phyloP scores from a whole-genome alignment of 2,329 filamentous ascomycete genomes.

The Cephalotrichum gorgonifer region DNA sequence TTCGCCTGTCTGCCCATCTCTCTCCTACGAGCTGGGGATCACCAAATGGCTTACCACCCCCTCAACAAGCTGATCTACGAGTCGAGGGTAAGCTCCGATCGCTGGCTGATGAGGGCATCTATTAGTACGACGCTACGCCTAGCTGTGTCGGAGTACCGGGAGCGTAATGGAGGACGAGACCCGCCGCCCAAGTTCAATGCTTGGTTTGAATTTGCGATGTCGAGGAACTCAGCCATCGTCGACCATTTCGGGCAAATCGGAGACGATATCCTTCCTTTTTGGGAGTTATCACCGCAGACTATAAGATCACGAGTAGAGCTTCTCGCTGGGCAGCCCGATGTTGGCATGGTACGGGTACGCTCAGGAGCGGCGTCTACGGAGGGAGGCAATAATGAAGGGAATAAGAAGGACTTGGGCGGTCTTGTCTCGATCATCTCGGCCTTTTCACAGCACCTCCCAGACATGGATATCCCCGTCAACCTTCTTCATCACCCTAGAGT shows the following conservation, averaged over 20 bases:
- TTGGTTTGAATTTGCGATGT: constrained; percentile 71
- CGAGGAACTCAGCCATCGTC: constrained; percentile 58
- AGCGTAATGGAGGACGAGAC: constrained; percentile 48
- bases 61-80: constrained; percentile 39
- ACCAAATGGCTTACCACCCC: constrained; percentile 25
- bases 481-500: constrained; percentile 65
- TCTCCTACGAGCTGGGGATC: background rate
- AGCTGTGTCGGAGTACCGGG: constrained; percentile 37
- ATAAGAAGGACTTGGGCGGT: constrained; percentile 28
- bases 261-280: constrained; percentile 65
- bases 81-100: constrained; percentile 32
- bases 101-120: constrained; percentile 36
- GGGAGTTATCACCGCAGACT: constrained; percentile 57
- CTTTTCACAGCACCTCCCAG: constrained; percentile 64
- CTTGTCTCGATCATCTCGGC: constrained; percentile 56
- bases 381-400: constrained; percentile 12
- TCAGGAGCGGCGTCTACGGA: constrained; percentile 42
- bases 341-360: constrained; percentile 46
- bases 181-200: constrained; percentile 75
- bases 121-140: constrained; percentile 35
- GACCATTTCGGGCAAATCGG: constrained; percentile 78
- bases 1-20: background rate
- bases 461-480: constrained; percentile 82
- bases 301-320: constrained; percentile 49
- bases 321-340: constrained; percentile 27